Evolutionary conservation across 495 filamentous ascomycete genomes (phyloP).

Genomic region (Hypoxylon subgilvum): DNA sequence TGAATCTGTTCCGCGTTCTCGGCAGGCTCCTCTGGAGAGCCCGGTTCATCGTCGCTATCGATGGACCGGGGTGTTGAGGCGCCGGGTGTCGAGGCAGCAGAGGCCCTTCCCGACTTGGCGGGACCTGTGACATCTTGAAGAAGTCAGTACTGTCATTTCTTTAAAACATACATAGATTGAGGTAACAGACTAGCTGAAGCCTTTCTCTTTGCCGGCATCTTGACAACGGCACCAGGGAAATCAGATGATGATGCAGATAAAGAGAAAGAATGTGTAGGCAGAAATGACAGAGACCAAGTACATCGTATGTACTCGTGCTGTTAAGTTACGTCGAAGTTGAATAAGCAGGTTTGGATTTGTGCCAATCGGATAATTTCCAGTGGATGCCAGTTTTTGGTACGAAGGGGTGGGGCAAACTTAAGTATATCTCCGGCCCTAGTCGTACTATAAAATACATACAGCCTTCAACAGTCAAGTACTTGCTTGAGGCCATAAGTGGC

Average conservation of each 20-base stretch:
- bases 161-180: conserved; percentile 29
- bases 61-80: conserved; percentile 69
- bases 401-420: background rate
- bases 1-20: conserved; percentile 61
- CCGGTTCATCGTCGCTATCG: conserved; percentile 67
- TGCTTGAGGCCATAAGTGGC: too few relatives aligned
- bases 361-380: conserved; percentile 33
- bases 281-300: conserved; percentile 12
- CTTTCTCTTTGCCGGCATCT: conserved; percentile 82
- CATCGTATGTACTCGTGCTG: background rate
- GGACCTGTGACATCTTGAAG: conserved; percentile 57
- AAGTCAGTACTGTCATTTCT: conserved; percentile 46
- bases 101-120: conserved; percentile 61
- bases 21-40: conserved; percentile 52
- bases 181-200: conserved; percentile 63
- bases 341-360: background rate
- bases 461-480: too few relatives aligned
- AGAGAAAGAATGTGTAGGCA: conserved; percentile 8
- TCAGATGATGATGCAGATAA: background rate
- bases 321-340: too few relatives aligned
- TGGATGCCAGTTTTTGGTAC: background rate
- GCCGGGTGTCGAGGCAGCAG: conserved; percentile 71
- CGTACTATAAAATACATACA: too few relatives aligned
- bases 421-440: too few relatives aligned
- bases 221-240: conserved; percentile 10